A percentile compares a stretch with the other conserved stretches of the same genome.
phyloP scores from a whole-genome alignment of 306 rosid species.

The Dalbergia cochinchinensis region DNA sequence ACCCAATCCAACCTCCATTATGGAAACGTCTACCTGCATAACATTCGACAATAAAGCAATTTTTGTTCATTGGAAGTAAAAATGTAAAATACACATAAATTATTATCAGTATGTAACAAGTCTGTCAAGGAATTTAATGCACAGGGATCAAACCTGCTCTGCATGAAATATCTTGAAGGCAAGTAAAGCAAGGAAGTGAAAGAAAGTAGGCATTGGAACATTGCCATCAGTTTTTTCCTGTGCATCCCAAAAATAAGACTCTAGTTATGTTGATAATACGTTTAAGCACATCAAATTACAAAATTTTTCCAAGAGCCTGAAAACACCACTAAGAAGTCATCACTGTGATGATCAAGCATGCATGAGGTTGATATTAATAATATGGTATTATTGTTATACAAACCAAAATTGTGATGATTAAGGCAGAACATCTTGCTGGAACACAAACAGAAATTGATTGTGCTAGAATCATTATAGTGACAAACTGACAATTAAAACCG shows the following conservation, averaged over 20 bases:
- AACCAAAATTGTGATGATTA: constrained; percentile 19
- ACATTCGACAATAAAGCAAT: constrained; percentile 16
- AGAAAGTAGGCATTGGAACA: constrained; percentile 90
- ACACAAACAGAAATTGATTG: constrained; percentile 37
- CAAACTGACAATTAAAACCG: constrained; percentile 9
- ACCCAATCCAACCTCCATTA: constrained; percentile 96
- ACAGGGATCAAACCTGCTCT: constrained; percentile 71
- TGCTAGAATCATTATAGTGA: constrained; percentile 23
- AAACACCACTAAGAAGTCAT: constrained; percentile 29
- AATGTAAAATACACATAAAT: not conserved
- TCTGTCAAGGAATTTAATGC: constrained; percentile 26
- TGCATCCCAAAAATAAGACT: constrained; percentile 39
- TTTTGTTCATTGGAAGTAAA: constrained; percentile 23
- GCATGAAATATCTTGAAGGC: constrained; percentile 95
- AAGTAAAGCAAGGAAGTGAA: constrained; percentile 95
- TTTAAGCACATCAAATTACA: constrained; percentile 27
- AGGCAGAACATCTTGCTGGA: constrained; percentile 6
- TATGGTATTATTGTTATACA: constrained; percentile 12
- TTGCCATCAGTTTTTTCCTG: constrained; percentile 71
- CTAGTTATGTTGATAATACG: not conserved
- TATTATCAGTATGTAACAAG: constrained; percentile 33
- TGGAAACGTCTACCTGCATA: constrained; percentile 90
- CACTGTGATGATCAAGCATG: constrained; percentile 10
- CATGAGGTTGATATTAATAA: constrained; percentile 19
- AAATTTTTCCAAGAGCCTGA: not conserved